Evolutionary conservation across 257 asterid species (phyloP).

Genomic region (Buddleja alternifolia): DNA sequence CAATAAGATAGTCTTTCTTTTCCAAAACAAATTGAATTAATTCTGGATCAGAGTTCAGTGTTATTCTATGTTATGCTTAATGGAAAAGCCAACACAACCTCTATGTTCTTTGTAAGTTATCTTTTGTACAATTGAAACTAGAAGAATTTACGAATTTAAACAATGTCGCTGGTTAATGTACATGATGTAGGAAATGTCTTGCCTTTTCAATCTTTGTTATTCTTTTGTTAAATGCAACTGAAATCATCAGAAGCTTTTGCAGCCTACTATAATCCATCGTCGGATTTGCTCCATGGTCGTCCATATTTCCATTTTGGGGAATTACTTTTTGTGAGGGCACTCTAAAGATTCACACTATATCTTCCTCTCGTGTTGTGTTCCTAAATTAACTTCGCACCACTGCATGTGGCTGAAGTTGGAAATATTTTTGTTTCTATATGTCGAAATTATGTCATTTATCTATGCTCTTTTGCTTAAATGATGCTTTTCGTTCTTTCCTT

Average conservation of each 20-base stretch:
- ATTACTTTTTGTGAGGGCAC: not conserved
- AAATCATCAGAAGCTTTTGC: not conserved
- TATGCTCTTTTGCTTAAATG: not conserved
- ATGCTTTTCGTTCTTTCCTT: conserved; percentile 22
- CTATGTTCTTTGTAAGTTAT: not conserved
- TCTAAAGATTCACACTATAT: not conserved
- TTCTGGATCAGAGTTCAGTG: too few species aligned
- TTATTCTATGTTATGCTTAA: too few species aligned
- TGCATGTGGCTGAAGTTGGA: conserved; percentile 7
- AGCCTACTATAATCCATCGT: not conserved
- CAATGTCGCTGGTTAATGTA: not conserved
- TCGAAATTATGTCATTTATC: not conserved
- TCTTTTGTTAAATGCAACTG: not conserved
- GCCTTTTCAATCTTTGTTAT: not conserved
- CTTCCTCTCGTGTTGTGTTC: conserved; percentile 22
- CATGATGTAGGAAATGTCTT: conserved; percentile 2
- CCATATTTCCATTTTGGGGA: not conserved
- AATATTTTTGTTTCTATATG: conserved; percentile 10
- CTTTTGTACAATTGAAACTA: not conserved
- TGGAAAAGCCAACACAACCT: too few species aligned
- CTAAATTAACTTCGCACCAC: conserved; percentile 12
- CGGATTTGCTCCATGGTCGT: conserved; percentile 17
- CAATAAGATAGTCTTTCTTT: too few species aligned
- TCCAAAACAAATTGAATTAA: too few species aligned
- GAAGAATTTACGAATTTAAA: too few species aligned